Conservation (phyloP, 345 rosid species). For the Citrus unshiu region DNA sequence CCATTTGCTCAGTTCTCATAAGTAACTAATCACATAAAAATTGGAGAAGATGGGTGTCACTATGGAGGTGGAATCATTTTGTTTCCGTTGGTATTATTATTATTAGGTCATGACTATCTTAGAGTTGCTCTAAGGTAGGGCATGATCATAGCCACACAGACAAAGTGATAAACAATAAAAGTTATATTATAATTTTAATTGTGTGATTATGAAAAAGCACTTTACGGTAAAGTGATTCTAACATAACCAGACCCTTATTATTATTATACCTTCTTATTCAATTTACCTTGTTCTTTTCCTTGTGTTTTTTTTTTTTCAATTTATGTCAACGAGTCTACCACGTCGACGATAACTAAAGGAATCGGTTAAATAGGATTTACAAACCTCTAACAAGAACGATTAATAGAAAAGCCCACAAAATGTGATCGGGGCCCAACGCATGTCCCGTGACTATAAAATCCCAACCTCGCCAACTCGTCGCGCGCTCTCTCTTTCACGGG, state of each 20-base stretch:
- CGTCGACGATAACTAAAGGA: neutral
- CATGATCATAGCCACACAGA: too few species aligned
- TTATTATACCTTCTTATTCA: too few species aligned
- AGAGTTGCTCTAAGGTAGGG: rapidly evolving
- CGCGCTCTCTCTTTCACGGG: too few species aligned
- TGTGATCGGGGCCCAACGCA: neutral
- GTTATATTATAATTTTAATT: rapidly evolving
- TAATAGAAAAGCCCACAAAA: neutral
- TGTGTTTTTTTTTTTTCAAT: too few species aligned
- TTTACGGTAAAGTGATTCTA: rapidly evolving
- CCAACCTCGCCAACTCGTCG: too few species aligned
- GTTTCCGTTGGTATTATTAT: neutral
- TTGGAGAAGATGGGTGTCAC: too few species aligned
- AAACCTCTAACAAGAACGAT: neutral
- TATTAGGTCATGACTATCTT: rapidly evolving
- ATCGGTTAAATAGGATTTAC: too few species aligned
- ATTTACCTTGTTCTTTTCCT: neutral
- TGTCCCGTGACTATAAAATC: neutral
- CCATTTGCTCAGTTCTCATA: too few species aligned
- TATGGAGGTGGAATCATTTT: too few species aligned
- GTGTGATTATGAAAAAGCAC: rapidly evolving
- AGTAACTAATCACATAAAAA: too few species aligned
- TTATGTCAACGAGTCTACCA: neutral
- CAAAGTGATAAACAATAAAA: rapidly evolving
- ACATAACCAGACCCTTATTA: too few species aligned